Conservation (phyloP, 768 basidiomycete genomes). For the Suillus subluteus region DNA sequence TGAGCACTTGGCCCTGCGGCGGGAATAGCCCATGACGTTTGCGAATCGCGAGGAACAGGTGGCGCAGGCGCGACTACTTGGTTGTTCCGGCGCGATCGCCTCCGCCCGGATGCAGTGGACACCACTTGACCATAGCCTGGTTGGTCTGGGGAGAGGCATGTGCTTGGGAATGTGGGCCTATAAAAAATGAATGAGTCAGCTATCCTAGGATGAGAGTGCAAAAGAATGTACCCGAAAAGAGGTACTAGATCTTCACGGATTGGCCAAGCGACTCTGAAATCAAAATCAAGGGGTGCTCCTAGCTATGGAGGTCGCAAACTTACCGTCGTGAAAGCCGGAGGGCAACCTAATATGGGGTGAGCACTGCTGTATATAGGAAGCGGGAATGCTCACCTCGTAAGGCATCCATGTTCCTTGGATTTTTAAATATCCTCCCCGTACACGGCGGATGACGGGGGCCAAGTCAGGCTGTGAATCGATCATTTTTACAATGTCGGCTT, state of each 20-base stretch:
- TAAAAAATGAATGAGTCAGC: slow-evolving; percentile 23
- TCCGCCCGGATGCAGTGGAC: slow-evolving; percentile 58
- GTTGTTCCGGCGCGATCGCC: slow-evolving; percentile 59
- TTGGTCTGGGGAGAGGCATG: slow-evolving; percentile 84
- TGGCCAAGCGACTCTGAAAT: slow-evolving; percentile 78
- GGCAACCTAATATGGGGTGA: slow-evolving; percentile 58
- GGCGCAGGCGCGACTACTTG: slow-evolving; percentile 40
- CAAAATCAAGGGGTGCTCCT: slow-evolving; percentile 17
- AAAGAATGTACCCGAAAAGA: slow-evolving; percentile 72
- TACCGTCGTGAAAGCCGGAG: slow-evolving; percentile 80
- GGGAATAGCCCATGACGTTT: slow-evolving; percentile 51
- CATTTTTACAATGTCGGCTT: slow-evolving; percentile 92
- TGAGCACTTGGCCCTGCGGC: slow-evolving; percentile 31
- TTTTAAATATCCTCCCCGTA: slow-evolving; percentile 87
- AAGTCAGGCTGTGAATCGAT: slow-evolving; percentile 90
- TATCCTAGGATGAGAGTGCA: background rate
- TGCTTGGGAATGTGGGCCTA: slow-evolving; percentile 82
- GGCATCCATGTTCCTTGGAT: slow-evolving; percentile 97
- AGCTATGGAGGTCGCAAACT: slow-evolving; percentile 31
- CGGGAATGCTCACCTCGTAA: slow-evolving; percentile 62
- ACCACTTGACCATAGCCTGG: slow-evolving; percentile 88
- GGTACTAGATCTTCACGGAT: slow-evolving; percentile 86
- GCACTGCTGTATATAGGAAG: slow-evolving; percentile 16
- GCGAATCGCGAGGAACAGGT: slow-evolving; percentile 34
- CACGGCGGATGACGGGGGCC: slow-evolving; percentile 78